Evolutionary conservation across 495 filamentous ascomycete species (phyloP).

Genomic region (Aspergillus haitiensis): DNA sequence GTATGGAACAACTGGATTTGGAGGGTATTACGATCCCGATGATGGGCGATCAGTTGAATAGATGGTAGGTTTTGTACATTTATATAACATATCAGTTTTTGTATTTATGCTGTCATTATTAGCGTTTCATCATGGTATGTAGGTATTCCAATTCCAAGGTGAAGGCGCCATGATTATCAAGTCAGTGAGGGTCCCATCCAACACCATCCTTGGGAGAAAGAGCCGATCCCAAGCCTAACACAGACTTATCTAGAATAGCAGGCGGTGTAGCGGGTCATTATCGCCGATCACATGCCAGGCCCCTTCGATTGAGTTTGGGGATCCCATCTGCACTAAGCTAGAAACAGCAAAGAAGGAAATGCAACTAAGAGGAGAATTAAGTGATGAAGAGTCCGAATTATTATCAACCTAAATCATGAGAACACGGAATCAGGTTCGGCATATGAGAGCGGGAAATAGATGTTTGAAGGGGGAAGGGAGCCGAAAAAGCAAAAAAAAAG

Average conservation of each 20-base stretch:
- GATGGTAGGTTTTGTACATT: slow-evolving; percentile 1
- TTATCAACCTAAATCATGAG: neutral
- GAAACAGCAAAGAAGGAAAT: neutral
- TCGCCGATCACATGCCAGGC: slow-evolving; percentile 18
- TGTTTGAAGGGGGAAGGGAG: neutral
- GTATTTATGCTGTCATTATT: too few relatives aligned
- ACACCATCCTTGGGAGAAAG: too few relatives aligned
- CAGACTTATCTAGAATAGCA: slow-evolving; percentile 3
- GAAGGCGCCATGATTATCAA: too few relatives aligned
- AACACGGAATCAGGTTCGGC: neutral
- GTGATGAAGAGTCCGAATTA: too few relatives aligned
- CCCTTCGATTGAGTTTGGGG: slow-evolving; percentile 19
- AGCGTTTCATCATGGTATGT: too few relatives aligned
- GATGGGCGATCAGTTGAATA: slow-evolving; percentile 29
- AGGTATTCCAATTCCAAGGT: too few relatives aligned
- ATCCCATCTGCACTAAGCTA: neutral
- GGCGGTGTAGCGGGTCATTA: slow-evolving; percentile 11
- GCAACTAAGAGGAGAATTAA: neutral
- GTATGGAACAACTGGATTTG: slow-evolving; percentile 20
- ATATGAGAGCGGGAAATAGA: neutral
- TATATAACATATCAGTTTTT: neutral
- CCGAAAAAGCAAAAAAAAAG: neutral
- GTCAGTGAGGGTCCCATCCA: too few relatives aligned
- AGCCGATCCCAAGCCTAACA: too few relatives aligned
- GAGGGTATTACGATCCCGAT: slow-evolving; percentile 27